A percentile compares a stretch with the other conserved stretches of the same genome.
These are phyloP conservation scores for Rhodotorula diobovata DNA, from an alignment of 768 basidiomycete species.

Conservation along the genomic window DNA sequence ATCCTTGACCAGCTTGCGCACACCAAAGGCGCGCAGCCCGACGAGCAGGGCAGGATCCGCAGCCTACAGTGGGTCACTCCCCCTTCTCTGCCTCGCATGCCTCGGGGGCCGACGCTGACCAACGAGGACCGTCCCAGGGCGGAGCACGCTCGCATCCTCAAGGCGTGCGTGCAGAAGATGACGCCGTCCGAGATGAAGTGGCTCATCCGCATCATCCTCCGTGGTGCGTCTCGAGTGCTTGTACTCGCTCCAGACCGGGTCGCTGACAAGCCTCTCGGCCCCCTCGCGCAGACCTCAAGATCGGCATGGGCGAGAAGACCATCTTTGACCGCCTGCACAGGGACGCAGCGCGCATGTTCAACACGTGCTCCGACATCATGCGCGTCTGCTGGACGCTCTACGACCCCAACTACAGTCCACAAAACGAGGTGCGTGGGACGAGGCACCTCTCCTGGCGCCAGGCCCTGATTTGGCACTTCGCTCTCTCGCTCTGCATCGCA, in stretches of 20 bases:
- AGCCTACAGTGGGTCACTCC: slow-evolving; percentile 51
- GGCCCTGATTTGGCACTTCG: no score
- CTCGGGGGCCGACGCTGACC: neutral
- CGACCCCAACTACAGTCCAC: slow-evolving; percentile 61
- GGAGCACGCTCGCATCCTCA: slow-evolving; percentile 67
- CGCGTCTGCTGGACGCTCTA: slow-evolving; percentile 84
- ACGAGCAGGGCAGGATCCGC: slow-evolving; percentile 13
- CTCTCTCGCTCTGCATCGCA: slow-evolving; percentile 45
- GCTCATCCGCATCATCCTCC: slow-evolving; percentile 92
- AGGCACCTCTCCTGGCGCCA: slow-evolving; percentile 50
- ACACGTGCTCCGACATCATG: slow-evolving; percentile 93
- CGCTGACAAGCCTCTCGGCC: no score
- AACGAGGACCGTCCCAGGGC: slow-evolving; percentile 56
- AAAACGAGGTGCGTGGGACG: slow-evolving; percentile 48
- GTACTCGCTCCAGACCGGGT: neutral
- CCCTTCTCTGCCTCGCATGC: neutral
- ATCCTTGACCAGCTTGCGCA: slow-evolving; percentile 71
- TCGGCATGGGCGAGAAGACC: slow-evolving; percentile 89
- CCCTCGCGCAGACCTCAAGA: slow-evolving; percentile 66
- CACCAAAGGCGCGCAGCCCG: neutral
- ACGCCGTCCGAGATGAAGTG: slow-evolving; percentile 88
- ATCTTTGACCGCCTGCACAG: slow-evolving; percentile 88
- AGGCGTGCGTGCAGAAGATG: slow-evolving; percentile 58
- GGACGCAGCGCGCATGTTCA: slow-evolving; percentile 88
- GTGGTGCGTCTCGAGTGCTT: slow-evolving; percentile 56